Evolutionary conservation across 129 eudicot genomes (phyloP).

Genomic region (Lactuca saligna): DNA sequence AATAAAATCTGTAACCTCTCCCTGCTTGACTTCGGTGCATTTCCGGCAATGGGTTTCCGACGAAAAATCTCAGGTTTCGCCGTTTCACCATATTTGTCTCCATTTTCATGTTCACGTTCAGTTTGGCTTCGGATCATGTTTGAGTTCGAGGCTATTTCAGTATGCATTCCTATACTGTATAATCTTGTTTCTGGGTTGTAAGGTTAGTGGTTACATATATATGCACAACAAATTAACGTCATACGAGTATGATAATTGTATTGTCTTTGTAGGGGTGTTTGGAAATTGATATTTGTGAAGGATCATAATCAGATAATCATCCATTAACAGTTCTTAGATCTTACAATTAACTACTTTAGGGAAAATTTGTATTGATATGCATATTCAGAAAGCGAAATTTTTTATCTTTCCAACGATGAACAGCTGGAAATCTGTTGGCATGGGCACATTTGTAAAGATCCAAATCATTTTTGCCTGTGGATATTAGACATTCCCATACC

Average conservation of each 20-base stretch:
- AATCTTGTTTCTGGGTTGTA: too few species aligned
- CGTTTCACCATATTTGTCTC: too few species aligned
- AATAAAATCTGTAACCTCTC: not conserved
- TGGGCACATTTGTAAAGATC: conserved; percentile 17
- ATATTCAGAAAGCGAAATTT: not conserved
- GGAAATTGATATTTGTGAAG: too few species aligned
- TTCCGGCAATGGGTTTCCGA: not conserved
- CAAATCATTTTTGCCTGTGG: conserved; percentile 3
- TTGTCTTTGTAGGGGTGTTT: not conserved
- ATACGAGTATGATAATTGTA: not conserved
- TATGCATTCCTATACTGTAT: too few species aligned
- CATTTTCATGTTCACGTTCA: too few species aligned
- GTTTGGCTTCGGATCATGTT: too few species aligned
- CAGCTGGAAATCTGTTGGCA: conserved; percentile 25
- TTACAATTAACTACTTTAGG: not conserved
- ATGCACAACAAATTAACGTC: too few species aligned
- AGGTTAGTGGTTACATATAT: too few species aligned
- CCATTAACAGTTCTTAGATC: too few species aligned
- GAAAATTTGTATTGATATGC: conserved; percentile 8
- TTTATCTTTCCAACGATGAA: conserved; percentile 13
- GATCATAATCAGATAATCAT: too few species aligned
- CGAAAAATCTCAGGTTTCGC: too few species aligned
- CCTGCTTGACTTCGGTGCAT: not conserved
- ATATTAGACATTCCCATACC: not conserved
- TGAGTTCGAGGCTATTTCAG: too few species aligned